A percentile compares a stretch with the other conserved stretches of the same genome.
These are phyloP conservation scores for Pyricularia pennisetigena DNA, from an alignment of 2,329 filamentous ascomycete genomes.

Conservation along the genomic window DNA sequence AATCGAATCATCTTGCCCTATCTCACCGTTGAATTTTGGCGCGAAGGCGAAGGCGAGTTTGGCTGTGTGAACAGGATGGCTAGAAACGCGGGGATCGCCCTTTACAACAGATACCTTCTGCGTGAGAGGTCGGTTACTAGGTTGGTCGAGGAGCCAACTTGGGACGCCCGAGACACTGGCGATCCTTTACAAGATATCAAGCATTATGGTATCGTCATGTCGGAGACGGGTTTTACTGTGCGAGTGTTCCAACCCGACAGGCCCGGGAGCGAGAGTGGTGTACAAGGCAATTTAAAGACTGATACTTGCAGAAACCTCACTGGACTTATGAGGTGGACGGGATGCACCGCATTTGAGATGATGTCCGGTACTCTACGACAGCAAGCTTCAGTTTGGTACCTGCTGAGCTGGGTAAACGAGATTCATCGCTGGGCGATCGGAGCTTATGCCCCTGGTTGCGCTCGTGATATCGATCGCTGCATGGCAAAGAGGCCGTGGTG, in stretches of 20 bases:
- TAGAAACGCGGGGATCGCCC: neutral
- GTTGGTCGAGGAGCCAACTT: neutral
- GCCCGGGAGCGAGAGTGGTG: neutral
- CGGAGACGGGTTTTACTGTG: neutral
- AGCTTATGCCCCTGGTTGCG: neutral
- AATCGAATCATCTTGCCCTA: constrained; percentile 1
- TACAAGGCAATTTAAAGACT: neutral
- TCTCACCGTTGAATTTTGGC: constrained; percentile 1
- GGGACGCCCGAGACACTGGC: neutral
- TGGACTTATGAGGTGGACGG: neutral
- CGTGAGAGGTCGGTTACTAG: neutral
- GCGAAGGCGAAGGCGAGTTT: neutral
- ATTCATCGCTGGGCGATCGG: constrained; percentile 2
- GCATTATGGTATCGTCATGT: neutral
- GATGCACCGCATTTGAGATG: neutral
- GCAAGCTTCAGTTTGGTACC: neutral
- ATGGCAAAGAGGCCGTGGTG: neutral
- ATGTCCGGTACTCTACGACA: neutral
- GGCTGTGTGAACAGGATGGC: neutral
- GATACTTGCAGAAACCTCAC: neutral
- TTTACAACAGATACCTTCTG: neutral
- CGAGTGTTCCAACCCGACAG: neutral
- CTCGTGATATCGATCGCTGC: neutral
- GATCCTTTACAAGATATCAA: neutral
- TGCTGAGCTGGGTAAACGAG: neutral